These are phyloP conservation scores for Penicillium canescens DNA, from an alignment of 495 filamentous ascomycete species.

Conservation along the genomic window DNA sequence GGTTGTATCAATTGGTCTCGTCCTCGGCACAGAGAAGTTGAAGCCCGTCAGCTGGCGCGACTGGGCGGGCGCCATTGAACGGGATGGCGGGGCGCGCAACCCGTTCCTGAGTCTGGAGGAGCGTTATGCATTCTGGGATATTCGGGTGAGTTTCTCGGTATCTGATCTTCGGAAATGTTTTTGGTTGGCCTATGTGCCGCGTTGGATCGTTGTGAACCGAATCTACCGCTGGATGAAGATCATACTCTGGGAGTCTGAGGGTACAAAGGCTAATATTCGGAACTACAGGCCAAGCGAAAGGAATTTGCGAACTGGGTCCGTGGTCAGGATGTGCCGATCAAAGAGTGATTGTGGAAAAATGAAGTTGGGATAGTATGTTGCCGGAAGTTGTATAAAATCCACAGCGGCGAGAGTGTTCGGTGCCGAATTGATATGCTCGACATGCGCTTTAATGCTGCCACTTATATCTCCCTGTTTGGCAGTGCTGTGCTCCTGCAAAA, in stretches of 20 bases:
- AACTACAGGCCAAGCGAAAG: constrained; percentile 64
- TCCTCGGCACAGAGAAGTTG: constrained; percentile 65
- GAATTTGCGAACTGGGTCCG: constrained; percentile 78
- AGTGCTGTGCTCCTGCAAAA: too few relatives aligned
- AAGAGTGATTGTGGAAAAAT: constrained; percentile 20
- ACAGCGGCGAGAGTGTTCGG: constrained; percentile 17
- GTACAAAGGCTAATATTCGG: constrained; percentile 7
- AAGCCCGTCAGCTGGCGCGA: constrained; percentile 79
- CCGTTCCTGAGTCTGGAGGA: constrained; percentile 57
- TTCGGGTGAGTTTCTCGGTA: constrained; percentile 55
- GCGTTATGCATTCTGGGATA: constrained; percentile 68
- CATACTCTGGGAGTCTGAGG: neutral
- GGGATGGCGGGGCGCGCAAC: constrained; percentile 55
- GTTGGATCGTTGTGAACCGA: neutral
- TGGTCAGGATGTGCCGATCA: constrained; percentile 29
- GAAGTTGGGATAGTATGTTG: constrained; percentile 1
- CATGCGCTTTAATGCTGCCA: neutral
- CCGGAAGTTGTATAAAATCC: constrained; percentile 22
- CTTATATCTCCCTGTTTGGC: too few relatives aligned
- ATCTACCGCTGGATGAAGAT: constrained; percentile 1
- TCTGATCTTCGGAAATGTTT: constrained; percentile 41
- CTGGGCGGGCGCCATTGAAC: constrained; percentile 82
- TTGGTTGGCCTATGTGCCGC: constrained; percentile 7
- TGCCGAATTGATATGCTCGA: constrained; percentile 8
- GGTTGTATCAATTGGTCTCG: constrained; percentile 68